A percentile compares a stretch with the other conserved stretches of the same genome.
phyloP scores from a whole-genome alignment of 805 yeast genomes.

The Naumovozyma castellii region DNA sequence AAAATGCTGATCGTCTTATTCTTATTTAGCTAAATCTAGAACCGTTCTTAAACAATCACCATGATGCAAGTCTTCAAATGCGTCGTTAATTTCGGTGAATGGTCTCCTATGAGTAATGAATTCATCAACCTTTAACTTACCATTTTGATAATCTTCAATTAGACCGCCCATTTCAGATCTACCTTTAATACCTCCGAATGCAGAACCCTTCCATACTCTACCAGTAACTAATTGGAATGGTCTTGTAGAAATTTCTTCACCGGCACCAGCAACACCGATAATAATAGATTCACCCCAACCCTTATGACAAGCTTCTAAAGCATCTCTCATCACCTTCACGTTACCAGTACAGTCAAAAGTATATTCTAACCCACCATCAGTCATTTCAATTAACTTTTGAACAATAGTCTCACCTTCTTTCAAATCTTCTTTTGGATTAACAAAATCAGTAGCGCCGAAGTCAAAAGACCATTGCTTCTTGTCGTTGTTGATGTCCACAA shows the following conservation, averaged over 20 bases:
- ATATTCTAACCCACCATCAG: conserved; percentile 95
- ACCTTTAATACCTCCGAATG: conserved; percentile 99
- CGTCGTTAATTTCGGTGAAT: conserved; percentile 70
- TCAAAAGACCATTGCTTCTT: conserved; percentile 79
- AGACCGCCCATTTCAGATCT: conserved; percentile 88
- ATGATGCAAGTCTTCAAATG: conserved; percentile 88
- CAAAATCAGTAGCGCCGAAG: conserved; percentile 93
- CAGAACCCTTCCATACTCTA: conserved; percentile 97
- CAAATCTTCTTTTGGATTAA: conserved; percentile 66
- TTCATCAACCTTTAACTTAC: conserved; percentile 82
- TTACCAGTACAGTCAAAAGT: conserved; percentile 99
- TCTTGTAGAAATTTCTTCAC: conserved; percentile 90
- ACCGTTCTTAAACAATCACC: conserved; percentile 96
- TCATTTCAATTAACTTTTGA: conserved; percentile 72
- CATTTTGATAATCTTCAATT: conserved; percentile 75
- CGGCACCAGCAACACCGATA: conserved; percentile 98
- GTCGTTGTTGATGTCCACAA: conserved; percentile 75
- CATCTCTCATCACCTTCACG: conserved; percentile 87
- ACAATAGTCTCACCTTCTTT: conserved; percentile 70
- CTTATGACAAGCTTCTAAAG: conserved; percentile 94
- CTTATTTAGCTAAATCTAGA: conserved; percentile 30
- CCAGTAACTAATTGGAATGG: conserved; percentile 99
- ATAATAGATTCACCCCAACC: conserved; percentile 97
- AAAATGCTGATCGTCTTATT: too few relatives aligned
- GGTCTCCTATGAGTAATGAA: conserved; percentile 86